Percentiles rank a stretch among this genome's conserved stretches.
phyloP scores from a whole-genome alignment of 73 alveolate genomes.

The Uronychia setigera region DNA sequence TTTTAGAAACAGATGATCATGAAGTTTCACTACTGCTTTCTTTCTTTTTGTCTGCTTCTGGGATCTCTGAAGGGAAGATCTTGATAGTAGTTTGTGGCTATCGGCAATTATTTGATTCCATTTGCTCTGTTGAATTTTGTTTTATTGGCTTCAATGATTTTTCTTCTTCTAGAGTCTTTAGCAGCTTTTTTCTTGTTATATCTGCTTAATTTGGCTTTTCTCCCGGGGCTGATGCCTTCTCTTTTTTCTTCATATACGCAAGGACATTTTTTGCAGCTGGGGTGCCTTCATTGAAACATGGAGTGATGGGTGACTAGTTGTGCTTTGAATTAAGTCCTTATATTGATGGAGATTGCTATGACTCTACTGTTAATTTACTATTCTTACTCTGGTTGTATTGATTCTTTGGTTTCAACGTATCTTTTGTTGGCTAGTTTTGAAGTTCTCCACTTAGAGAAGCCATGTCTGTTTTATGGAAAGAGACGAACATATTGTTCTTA shows the following conservation, averaged over 20 bases:
- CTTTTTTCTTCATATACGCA: background rate
- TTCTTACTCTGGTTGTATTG: background rate
- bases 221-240: background rate
- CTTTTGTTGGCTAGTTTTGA: background rate
- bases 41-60: background rate
- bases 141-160: no score
- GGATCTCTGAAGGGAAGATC: background rate
- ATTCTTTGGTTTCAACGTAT: background rate
- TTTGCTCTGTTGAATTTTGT: no score
- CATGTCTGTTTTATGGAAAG: background rate
- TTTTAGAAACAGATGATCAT: no score
- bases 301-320: background rate
- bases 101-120: background rate
- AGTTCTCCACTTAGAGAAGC: no score
- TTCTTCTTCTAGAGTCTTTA: background rate
- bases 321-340: no score
- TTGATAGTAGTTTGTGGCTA: background rate
- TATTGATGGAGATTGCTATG: background rate
- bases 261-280: no score
- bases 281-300: no score
- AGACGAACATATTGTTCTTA: background rate
- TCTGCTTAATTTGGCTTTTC: background rate
- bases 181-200: background rate
- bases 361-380: background rate
- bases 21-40: no score